These are phyloP conservation scores for Ganoderma sp. DNA, from an alignment of 1,284 basidiomycete genomes.

Conservation along the genomic window DNA sequence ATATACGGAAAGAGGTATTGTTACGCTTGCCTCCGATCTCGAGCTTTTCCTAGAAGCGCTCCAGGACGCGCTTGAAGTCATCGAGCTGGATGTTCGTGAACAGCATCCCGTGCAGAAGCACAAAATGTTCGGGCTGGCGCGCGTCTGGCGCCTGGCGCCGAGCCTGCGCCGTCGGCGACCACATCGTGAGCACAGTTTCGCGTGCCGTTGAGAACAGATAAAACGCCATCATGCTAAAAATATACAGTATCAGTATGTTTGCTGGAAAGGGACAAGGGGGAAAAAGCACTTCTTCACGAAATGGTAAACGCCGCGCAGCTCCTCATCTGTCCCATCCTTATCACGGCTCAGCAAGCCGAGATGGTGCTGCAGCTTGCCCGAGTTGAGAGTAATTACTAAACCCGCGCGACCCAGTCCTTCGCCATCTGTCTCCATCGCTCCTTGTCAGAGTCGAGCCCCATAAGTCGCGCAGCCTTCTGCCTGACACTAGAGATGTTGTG, in stretches of 20 bases:
- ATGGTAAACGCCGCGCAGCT: slow-evolving; percentile 89
- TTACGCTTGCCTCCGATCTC: slow-evolving; percentile 67
- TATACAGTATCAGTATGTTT: slow-evolving; percentile 7
- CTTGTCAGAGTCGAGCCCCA: slow-evolving; percentile 90
- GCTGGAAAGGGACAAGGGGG: slow-evolving; percentile 6
- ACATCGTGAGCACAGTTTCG: slow-evolving; percentile 86
- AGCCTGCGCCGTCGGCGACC: slow-evolving; percentile 77
- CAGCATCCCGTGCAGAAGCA: slow-evolving; percentile 93
- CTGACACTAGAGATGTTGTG: slow-evolving; percentile 75
- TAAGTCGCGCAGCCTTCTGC: slow-evolving; percentile 80
- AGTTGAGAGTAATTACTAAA: slow-evolving; percentile 92
- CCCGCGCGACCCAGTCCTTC: slow-evolving; percentile 91
- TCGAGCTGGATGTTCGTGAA: slow-evolving; percentile 95
- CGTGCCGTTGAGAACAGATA: slow-evolving; percentile 88
- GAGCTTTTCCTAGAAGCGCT: slow-evolving; percentile 86
- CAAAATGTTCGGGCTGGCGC: slow-evolving; percentile 81
- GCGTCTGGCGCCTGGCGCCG: slow-evolving; percentile 80
- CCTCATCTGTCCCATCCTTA: slow-evolving; percentile 85
- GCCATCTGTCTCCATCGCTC: slow-evolving; percentile 93
- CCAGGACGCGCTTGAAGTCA: slow-evolving; percentile 82
- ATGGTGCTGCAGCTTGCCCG: slow-evolving; percentile 93
- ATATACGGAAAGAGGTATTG: slow-evolving; percentile 2
- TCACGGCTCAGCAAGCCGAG: slow-evolving; percentile 89
- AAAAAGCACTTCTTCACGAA: slow-evolving; percentile 85
- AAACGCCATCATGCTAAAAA: slow-evolving; percentile 79